These are phyloP conservation scores for Lathyrus oleraceus DNA, from an alignment of 306 rosid species.

Conservation along the genomic window DNA sequence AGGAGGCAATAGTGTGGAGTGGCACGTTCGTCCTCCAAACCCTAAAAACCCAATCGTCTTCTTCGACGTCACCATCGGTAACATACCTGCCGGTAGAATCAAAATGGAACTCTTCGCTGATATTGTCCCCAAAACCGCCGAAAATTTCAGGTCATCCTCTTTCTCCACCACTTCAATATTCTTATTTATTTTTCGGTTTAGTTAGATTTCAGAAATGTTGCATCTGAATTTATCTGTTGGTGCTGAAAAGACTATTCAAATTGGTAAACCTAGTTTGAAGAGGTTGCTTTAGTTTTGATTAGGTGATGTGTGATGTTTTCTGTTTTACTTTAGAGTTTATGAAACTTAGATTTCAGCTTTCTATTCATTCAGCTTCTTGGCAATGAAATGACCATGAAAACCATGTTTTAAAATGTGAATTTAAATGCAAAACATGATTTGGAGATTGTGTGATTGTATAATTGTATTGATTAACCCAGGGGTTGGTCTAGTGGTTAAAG, in stretches of 20 bases:
- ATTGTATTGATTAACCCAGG: background rate
- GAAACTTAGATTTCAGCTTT: conserved; percentile 18
- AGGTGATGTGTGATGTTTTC: conserved; percentile 5
- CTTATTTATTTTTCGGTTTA: background rate
- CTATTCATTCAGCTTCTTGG: background rate
- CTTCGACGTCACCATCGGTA: conserved; percentile 96
- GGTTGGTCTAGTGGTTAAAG: too few species aligned
- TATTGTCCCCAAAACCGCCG: conserved; percentile 87
- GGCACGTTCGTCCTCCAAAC: conserved; percentile 98
- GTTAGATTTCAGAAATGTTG: background rate
- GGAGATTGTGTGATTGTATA: background rate
- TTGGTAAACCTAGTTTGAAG: background rate
- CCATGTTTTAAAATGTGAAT: background rate
- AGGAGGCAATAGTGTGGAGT: conserved; percentile 65
- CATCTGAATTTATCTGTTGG: background rate
- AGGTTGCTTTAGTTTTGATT: background rate
- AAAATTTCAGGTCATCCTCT: conserved; percentile 65
- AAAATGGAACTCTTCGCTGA: conserved; percentile 99
- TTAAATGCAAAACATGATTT: background rate
- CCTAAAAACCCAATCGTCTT: conserved; percentile 95
- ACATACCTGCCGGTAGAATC: conserved; percentile 96
- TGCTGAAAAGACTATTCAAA: background rate
- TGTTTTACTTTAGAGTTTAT: background rate
- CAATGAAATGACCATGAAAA: background rate
- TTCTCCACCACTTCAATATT: background rate